Percentiles rank a stretch among this genome's conserved stretches.
Evolutionary conservation across 2,329 filamentous ascomycete genomes (phyloP).

Genomic region (Fusarium virguliforme): DNA sequence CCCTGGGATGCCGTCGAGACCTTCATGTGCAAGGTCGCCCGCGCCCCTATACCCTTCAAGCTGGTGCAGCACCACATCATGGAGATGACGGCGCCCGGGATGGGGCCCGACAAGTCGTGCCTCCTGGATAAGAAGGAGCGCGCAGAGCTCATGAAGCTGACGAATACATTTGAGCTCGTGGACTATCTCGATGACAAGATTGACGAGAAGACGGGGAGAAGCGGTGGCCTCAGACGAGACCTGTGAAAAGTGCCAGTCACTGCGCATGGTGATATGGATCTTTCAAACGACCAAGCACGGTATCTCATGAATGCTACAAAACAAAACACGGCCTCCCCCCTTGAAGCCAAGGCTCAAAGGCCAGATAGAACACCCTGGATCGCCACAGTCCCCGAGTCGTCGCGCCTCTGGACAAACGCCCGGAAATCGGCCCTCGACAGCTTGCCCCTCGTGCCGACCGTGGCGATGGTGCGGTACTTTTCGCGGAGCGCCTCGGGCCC

Average conservation of each 20-base stretch:
- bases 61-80: constrained; percentile 76
- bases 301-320: constrained; percentile 47
- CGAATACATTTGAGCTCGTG: constrained; percentile 71
- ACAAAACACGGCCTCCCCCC: constrained; percentile 8
- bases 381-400: constrained; percentile 85
- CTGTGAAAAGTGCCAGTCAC: constrained; percentile 47
- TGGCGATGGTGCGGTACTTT: constrained; percentile 73
- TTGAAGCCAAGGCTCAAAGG: constrained; percentile 56
- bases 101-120: constrained; percentile 67
- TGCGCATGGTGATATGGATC: not conserved
- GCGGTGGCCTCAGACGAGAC: constrained; percentile 54
- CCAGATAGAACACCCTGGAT: constrained; percentile 86
- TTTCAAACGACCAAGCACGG: constrained; percentile 36
- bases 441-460: constrained; percentile 66
- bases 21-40: constrained; percentile 73
- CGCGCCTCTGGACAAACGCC: constrained; percentile 86
- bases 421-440: constrained; percentile 80
- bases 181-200: constrained; percentile 73
- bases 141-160: constrained; percentile 63
- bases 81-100: constrained; percentile 76
- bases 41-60: constrained; percentile 74
- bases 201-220: constrained; percentile 55
- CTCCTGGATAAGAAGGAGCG: constrained; percentile 73
- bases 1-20: constrained; percentile 75
- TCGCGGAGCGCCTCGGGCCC: constrained; percentile 84